These are phyloP conservation scores for Cryptosporidium viatorum DNA, from an alignment of 169 alveolate genomes.

Conservation along the genomic window DNA sequence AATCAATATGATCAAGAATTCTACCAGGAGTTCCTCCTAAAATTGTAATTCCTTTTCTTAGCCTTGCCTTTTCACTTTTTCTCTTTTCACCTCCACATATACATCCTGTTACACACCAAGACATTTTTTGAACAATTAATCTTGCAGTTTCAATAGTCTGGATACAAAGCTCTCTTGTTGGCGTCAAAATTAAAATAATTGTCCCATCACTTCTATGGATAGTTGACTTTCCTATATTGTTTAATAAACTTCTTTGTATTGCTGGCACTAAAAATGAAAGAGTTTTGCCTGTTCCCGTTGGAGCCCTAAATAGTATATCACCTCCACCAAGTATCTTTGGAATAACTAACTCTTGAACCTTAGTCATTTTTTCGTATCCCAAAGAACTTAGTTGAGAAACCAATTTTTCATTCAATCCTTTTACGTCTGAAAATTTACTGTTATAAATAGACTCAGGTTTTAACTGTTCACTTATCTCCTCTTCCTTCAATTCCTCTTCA, in stretches of 20 bases:
- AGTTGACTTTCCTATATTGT: conserved; percentile 53
- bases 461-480: neutral
- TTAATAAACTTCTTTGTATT: conserved; percentile 78
- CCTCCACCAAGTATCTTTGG: conserved; percentile 90
- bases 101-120: conserved; percentile 82
- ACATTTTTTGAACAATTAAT: conserved; percentile 82
- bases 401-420: conserved; percentile 41
- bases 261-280: conserved; percentile 95
- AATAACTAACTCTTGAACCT: conserved; percentile 90
- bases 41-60: conserved; percentile 92
- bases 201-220: conserved; percentile 83
- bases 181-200: conserved; percentile 82
- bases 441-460: conserved; percentile 64
- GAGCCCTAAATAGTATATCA: conserved; percentile 93
- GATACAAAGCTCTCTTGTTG: conserved; percentile 91
- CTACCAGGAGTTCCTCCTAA: conserved; percentile 98
- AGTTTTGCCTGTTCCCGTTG: conserved; percentile 98
- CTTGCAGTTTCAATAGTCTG: conserved; percentile 83
- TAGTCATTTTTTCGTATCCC: conserved; percentile 87
- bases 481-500: conserved; percentile 20
- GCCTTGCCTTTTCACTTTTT: conserved; percentile 90
- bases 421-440: conserved; percentile 70
- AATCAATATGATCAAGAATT: conserved; percentile 92
- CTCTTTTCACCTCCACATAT: conserved; percentile 90
- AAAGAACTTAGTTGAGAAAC: conserved; percentile 59